Evolutionary conservation across 1,139 yeast genomes (phyloP).

Genomic region (Taphrina communis): DNA sequence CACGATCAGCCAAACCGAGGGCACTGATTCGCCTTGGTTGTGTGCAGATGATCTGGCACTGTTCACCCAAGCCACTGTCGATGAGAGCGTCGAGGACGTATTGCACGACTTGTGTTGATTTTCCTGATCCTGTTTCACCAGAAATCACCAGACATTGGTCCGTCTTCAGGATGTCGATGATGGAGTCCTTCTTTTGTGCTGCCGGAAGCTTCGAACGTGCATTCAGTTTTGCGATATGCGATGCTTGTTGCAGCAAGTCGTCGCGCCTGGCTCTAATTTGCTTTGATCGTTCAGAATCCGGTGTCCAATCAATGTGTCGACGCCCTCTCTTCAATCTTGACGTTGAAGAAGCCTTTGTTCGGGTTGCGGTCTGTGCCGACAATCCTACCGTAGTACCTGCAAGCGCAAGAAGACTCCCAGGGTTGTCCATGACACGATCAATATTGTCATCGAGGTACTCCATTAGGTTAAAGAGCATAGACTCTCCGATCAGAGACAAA

Average conservation of each 20-base stretch:
- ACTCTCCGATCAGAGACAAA: slow-evolving; percentile 65
- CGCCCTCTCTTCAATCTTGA: neutral
- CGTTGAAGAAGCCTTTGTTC: slow-evolving; percentile 3
- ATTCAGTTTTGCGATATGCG: slow-evolving; percentile 52
- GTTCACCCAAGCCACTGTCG: slow-evolving; percentile 55
- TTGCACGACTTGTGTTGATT: slow-evolving; percentile 91
- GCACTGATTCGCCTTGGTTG: slow-evolving; percentile 97
- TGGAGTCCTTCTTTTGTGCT: slow-evolving; percentile 67
- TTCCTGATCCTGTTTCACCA: slow-evolving; percentile 98
- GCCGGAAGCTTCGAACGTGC: slow-evolving; percentile 75
- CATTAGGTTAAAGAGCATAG: slow-evolving; percentile 66
- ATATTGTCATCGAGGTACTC: slow-evolving; percentile 79
- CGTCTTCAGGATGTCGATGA: slow-evolving; percentile 62
- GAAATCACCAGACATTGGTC: slow-evolving; percentile 78
- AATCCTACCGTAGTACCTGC: slow-evolving; percentile 47
- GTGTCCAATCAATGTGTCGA: slow-evolving; percentile 16
- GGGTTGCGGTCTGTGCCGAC: slow-evolving; percentile 27
- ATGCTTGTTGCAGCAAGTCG: neutral
- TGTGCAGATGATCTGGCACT: slow-evolving; percentile 77
- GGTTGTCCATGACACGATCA: slow-evolving; percentile 64
- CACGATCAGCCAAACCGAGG: slow-evolving; percentile 90
- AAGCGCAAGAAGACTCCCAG: slow-evolving; percentile 67
- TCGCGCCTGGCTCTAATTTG: slow-evolving; percentile 1
- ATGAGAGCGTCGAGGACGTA: slow-evolving; percentile 70
- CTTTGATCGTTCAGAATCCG: slow-evolving; percentile 16